phyloP scores from a whole-genome alignment of 23 red algal species.

The Gracilaria vermiculophylla region DNA sequence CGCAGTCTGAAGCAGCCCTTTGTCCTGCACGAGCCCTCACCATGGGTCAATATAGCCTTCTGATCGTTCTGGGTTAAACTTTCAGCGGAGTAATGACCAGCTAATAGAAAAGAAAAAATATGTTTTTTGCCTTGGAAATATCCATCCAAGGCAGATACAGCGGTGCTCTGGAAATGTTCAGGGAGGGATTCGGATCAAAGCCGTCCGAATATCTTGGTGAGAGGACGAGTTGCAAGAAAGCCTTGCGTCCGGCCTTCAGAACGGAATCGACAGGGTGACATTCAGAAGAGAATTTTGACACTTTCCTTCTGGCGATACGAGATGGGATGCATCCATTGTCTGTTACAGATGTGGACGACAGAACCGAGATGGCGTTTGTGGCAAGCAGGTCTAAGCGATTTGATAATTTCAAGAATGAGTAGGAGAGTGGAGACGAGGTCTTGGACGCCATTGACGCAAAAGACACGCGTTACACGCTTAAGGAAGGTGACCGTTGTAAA shows the following conservation, averaged over 20 bases:
- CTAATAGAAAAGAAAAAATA: background rate
- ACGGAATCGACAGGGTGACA: background rate
- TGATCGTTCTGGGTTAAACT: background rate
- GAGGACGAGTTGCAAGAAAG: background rate
- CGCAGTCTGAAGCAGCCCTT: conserved; percentile 15
- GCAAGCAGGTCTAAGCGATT: too few species aligned
- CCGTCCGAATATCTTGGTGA: background rate
- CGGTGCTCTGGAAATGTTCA: background rate
- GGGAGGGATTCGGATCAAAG: background rate
- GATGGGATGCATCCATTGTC: background rate
- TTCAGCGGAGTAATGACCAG: background rate
- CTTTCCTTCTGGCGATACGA: background rate
- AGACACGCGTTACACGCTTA: too few species aligned
- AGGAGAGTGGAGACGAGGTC: too few species aligned
- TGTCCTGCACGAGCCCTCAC: background rate
- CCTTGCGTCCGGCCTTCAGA: background rate
- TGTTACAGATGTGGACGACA: background rate
- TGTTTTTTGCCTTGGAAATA: background rate
- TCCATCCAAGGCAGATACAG: background rate
- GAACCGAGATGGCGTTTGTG: too few species aligned
- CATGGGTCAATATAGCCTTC: background rate
- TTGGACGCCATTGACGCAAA: too few species aligned
- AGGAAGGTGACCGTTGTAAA: too few species aligned
- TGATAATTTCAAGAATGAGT: too few species aligned
- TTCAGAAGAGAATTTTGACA: background rate